Percentiles rank a stretch among this genome's conserved stretches.
These are phyloP conservation scores for Cadophora gregata DNA, from an alignment of 2,329 filamentous ascomycete genomes.

Conservation along the genomic window DNA sequence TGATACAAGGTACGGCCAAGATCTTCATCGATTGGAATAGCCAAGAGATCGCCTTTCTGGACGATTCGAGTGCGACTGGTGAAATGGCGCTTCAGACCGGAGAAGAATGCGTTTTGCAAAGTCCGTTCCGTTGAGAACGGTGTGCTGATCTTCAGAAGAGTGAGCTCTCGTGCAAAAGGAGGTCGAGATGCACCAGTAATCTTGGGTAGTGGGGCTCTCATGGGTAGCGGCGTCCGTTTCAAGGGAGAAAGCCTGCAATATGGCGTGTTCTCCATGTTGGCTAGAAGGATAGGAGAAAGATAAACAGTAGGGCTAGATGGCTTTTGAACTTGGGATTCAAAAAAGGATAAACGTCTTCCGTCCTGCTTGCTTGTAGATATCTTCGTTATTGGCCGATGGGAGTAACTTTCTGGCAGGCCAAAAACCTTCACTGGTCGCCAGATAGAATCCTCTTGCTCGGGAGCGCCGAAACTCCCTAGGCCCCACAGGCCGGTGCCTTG, in stretches of 20 bases:
- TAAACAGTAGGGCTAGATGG: constrained; percentile 68
- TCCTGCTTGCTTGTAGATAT: constrained; percentile 62
- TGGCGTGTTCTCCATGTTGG: constrained; percentile 80
- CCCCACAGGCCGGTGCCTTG: constrained; percentile 72
- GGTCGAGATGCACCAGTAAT: constrained; percentile 61
- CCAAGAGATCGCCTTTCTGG: constrained; percentile 86
- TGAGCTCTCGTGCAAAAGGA: constrained; percentile 75
- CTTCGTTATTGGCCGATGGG: constrained; percentile 63
- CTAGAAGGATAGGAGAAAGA: constrained; percentile 83
- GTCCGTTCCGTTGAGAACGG: constrained; percentile 85
- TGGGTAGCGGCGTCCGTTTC: constrained; percentile 55
- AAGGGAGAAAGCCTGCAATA: constrained; percentile 81
- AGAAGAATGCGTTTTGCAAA: constrained; percentile 84
- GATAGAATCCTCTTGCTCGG: constrained; percentile 63
- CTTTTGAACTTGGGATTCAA: constrained; percentile 70
- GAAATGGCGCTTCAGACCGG: constrained; percentile 88
- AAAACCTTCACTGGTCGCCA: constrained; percentile 91
- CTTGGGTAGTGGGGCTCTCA: constrained; percentile 60
- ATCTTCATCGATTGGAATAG: constrained; percentile 85
- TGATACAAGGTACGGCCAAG: constrained; percentile 84
- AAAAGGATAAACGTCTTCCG: constrained; percentile 63
- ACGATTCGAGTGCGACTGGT: constrained; percentile 82
- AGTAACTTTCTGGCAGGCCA: constrained; percentile 80
- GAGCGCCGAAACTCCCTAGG: constrained; percentile 68
- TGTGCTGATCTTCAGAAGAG: constrained; percentile 85